phyloP scores from a whole-genome alignment of 106 monocot species.

The Apostasia ramifera region DNA sequence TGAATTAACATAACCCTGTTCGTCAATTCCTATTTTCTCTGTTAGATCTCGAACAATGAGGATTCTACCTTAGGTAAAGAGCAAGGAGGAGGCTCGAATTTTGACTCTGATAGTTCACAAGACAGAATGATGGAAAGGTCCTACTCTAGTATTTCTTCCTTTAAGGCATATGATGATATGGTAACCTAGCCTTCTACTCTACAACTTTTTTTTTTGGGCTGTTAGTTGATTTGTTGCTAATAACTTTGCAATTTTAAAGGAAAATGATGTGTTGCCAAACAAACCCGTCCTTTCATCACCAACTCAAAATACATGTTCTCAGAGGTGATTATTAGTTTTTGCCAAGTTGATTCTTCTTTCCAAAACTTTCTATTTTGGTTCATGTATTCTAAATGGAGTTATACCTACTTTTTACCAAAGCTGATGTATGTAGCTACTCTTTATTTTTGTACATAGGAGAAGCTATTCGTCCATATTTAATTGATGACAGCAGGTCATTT shows the following conservation, averaged over 20 bases:
- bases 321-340: conserved; percentile 16
- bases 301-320: conserved; percentile 13
- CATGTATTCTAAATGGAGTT: background rate
- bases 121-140: conserved; percentile 15
- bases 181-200: background rate
- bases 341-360: background rate
- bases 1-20: background rate
- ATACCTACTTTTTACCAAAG: background rate
- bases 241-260: conserved; percentile 16
- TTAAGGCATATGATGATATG: conserved; percentile 2
- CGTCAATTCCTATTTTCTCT: background rate
- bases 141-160: conserved; percentile 1
- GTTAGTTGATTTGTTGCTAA: background rate
- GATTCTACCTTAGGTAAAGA: conserved; percentile 24
- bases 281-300: conserved; percentile 13
- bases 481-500: too few species aligned
- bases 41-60: conserved; percentile 19
- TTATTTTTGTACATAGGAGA: too few species aligned
- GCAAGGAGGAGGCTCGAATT: conserved; percentile 16
- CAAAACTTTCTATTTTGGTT: background rate
- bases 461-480: too few species aligned
- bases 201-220: background rate
- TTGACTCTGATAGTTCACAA: conserved; percentile 31
- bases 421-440: too few species aligned
- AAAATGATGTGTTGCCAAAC: conserved; percentile 15